These are phyloP conservation scores for Pseudogymnoascus sp. DNA, from an alignment of 2,329 filamentous ascomycete species.

Conservation along the genomic window DNA sequence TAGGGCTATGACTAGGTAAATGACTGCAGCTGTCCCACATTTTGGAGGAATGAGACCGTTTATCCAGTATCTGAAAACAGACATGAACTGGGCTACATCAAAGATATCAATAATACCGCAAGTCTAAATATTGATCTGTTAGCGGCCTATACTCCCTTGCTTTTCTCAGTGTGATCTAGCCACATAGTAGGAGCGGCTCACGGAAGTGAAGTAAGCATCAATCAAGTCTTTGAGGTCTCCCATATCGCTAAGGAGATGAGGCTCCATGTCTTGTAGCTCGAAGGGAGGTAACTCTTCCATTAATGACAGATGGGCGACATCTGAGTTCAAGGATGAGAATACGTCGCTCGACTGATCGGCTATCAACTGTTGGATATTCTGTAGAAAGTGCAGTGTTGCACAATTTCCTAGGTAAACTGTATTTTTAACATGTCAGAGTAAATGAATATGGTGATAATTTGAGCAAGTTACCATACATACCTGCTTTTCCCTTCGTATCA, in stretches of 20 bases:
- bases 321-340: conserved; percentile 6
- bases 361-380: conserved; percentile 9
- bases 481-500: conserved; percentile 2
- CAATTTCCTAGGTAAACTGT: conserved; percentile 14
- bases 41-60: neutral
- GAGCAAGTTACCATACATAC: neutral
- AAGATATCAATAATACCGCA: conserved; percentile 10
- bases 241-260: conserved; percentile 11
- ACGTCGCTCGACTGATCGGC: conserved; percentile 3
- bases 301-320: neutral
- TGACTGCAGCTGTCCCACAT: conserved; percentile 8
- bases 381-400: conserved; percentile 14
- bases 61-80: neutral
- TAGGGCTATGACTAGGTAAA: conserved; percentile 27
- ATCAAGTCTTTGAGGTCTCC: conserved; percentile 1
- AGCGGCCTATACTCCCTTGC: neutral
- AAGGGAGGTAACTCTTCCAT: conserved; percentile 1
- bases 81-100: neutral
- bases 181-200: neutral
- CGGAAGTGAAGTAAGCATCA: conserved; percentile 2
- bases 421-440: neutral
- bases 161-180: neutral
- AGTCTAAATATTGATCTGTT: conserved; percentile 3
- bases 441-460: neutral
- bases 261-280: conserved; percentile 12